A percentile compares a stretch with the other conserved stretches of the same genome.
phyloP scores from a whole-genome alignment of 2,329 filamentous ascomycete genomes.

The Erysiphe neolycopersici region DNA sequence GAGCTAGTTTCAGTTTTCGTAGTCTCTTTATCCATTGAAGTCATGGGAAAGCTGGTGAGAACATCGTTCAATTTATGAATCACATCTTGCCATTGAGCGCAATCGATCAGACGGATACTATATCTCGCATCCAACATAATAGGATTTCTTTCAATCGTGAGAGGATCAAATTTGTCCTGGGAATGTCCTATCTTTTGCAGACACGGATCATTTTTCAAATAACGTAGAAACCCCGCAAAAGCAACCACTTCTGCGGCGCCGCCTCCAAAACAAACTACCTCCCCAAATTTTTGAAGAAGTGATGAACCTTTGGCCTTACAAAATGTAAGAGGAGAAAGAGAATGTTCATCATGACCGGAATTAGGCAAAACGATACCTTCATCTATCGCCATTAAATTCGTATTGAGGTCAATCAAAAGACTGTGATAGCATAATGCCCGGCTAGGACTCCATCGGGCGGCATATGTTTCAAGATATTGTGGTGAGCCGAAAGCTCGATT shows the following conservation, averaged over 20 bases:
- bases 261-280: constrained; percentile 14
- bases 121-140: background rate
- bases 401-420: constrained; percentile 18
- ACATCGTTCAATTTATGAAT: constrained; percentile 27
- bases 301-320: background rate
- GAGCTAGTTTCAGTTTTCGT: constrained; percentile 19
- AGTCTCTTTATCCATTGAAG: constrained; percentile 27
- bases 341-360: background rate
- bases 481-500: constrained; percentile 45
- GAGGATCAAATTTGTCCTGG: background rate
- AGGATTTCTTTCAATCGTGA: background rate
- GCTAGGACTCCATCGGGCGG: constrained; percentile 70
- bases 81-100: constrained; percentile 49
- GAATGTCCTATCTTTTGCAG: background rate
- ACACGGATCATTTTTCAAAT: constrained; percentile 10
- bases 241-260: constrained; percentile 37
- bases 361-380: background rate
- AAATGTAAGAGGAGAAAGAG: background rate
- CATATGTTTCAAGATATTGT: constrained; percentile 56
- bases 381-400: background rate
- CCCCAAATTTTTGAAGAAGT: background rate
- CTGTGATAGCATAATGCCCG: constrained; percentile 56
- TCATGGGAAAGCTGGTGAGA: constrained; percentile 23
- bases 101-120: constrained; percentile 37
- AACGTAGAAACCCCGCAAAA: constrained; percentile 25